These are phyloP conservation scores for Arachnomyces sp. DNA, from an alignment of 2,329 filamentous ascomycete genomes.

Conservation along the genomic window DNA sequence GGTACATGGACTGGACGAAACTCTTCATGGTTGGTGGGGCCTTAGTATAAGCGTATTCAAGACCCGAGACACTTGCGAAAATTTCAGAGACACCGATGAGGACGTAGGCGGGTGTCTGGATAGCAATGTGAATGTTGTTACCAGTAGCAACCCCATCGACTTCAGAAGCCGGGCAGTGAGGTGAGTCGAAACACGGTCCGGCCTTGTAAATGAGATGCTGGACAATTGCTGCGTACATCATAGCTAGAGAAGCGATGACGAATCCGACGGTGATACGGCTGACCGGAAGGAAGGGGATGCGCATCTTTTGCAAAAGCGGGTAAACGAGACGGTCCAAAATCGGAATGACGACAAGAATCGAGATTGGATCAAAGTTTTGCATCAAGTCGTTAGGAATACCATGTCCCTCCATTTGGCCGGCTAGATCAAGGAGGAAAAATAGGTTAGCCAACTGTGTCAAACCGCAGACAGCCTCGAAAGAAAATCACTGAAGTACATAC, in stretches of 20 bases:
- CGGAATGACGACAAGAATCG: constrained; percentile 68
- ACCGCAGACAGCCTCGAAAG: constrained; percentile 16
- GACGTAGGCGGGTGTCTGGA: constrained; percentile 39
- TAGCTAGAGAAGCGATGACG: constrained; percentile 54
- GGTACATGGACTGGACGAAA: constrained; percentile 50
- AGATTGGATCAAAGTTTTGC: constrained; percentile 67
- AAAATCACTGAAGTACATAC: constrained; percentile 26
- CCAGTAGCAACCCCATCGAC: constrained; percentile 25
- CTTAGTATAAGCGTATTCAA: constrained; percentile 69
- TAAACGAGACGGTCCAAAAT: constrained; percentile 63
- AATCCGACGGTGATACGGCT: constrained; percentile 69
- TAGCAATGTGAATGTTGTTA: constrained; percentile 39
- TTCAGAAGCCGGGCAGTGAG: constrained; percentile 26
- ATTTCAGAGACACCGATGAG: constrained; percentile 47
- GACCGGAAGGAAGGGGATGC: constrained; percentile 64
- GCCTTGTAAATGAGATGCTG: constrained; percentile 50
- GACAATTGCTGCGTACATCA: constrained; percentile 54
- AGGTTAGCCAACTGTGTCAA: constrained; percentile 8
- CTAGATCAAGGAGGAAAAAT: constrained; percentile 22
- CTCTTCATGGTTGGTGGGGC: constrained; percentile 63
- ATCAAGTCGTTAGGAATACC: constrained; percentile 73
- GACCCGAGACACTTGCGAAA: constrained; percentile 58
- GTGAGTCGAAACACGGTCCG: constrained; percentile 44
- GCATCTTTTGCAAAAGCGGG: constrained; percentile 56
- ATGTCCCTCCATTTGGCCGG: constrained; percentile 54